These are phyloP conservation scores for Phoenix dactylifera DNA, from an alignment of 176 grass and related monocot genomes.

Conservation along the genomic window DNA sequence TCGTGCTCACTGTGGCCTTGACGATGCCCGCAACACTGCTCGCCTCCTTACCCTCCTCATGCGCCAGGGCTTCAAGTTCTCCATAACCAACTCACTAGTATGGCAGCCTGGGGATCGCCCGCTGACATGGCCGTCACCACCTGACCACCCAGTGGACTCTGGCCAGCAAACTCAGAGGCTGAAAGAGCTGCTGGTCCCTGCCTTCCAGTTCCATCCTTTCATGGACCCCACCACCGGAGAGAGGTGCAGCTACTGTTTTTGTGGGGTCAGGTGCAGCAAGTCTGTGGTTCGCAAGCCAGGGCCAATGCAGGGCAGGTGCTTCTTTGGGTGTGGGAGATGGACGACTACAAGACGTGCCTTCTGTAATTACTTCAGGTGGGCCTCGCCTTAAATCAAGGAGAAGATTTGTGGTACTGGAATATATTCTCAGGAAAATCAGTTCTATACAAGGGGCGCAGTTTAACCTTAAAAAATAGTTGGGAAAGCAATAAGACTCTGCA, in stretches of 20 bases:
- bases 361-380: slow-evolving; percentile 72
- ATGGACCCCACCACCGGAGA: slow-evolving; percentile 20
- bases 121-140: slow-evolving; percentile 22
- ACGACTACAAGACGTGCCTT: slow-evolving; percentile 52
- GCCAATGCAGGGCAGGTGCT: slow-evolving; percentile 59
- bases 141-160: slow-evolving; percentile 19
- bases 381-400: slow-evolving; percentile 16
- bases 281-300: slow-evolving; percentile 67
- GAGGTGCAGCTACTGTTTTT: slow-evolving; percentile 53
- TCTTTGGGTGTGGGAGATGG: slow-evolving; percentile 91
- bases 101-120: slow-evolving; percentile 24
- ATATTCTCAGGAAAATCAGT: no score
- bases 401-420: neutral
- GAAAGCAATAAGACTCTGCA: no score
- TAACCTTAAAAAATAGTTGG: no score
- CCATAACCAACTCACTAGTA: slow-evolving; percentile 71
- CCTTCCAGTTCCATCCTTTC: slow-evolving; percentile 36
- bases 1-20: slow-evolving; percentile 79
- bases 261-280: slow-evolving; percentile 62
- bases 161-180: slow-evolving; percentile 25
- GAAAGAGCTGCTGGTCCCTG: slow-evolving; percentile 23
- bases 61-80: slow-evolving; percentile 79
- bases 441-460: no score
- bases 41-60: slow-evolving; percentile 67
- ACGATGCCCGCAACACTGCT: slow-evolving; percentile 94